phyloP scores from a whole-genome alignment of 1,284 basidiomycete species.

The Ganoderma lucidum region DNA sequence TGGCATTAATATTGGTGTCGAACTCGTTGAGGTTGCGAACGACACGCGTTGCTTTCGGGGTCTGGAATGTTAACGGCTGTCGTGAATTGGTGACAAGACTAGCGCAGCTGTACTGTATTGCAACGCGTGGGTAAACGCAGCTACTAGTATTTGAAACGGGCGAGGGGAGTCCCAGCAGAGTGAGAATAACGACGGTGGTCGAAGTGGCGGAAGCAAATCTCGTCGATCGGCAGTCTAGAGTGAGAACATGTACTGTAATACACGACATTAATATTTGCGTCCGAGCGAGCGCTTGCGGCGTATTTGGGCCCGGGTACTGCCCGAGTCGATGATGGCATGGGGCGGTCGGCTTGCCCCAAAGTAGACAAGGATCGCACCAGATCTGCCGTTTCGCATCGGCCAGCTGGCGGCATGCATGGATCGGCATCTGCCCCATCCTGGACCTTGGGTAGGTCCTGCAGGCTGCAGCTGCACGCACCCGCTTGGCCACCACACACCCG shows the following conservation, averaged over 20 bases:
- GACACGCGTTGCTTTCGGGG: background rate
- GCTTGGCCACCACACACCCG: background rate
- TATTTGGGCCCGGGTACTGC: background rate
- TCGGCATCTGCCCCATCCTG: background rate
- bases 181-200: constrained; percentile 6
- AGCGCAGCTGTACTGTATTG: background rate
- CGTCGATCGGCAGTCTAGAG: constrained; percentile 22
- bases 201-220: constrained; percentile 24
- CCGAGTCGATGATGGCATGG: constrained; percentile 1
- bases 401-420: constrained; percentile 3
- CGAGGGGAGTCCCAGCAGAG: background rate
- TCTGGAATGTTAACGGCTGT: background rate
- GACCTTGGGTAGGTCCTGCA: background rate
- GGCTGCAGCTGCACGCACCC: background rate
- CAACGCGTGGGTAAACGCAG: constrained; percentile 20
- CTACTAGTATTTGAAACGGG: constrained; percentile 21
- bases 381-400: constrained; percentile 18
- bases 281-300: constrained; percentile 5
- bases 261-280: background rate
- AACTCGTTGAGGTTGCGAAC: background rate
- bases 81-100: background rate
- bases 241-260: background rate
- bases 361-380: constrained; percentile 22
- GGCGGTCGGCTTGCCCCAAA: constrained; percentile 24
- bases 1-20: background rate